Percentiles rank a stretch among this genome's conserved stretches.
These are phyloP conservation scores for Pythium oligandrum DNA, from an alignment of 352 stramenopile genomes.

Conservation along the genomic window DNA sequence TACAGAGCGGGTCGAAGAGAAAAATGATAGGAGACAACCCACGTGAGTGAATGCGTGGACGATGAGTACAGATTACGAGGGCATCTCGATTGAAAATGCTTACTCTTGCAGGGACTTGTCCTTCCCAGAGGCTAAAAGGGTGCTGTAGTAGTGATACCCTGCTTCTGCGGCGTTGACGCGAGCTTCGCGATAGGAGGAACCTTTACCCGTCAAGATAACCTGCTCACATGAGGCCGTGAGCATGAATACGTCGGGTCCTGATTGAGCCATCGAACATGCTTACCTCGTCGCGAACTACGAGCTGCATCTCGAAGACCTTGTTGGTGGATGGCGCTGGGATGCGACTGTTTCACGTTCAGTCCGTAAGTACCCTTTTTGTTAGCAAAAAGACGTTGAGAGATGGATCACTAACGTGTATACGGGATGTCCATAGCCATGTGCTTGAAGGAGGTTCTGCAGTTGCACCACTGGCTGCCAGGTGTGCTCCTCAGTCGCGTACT, in stretches of 20 bases:
- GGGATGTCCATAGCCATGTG: conserved; percentile 55
- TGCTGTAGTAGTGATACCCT: conserved; percentile 44
- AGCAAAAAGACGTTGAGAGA: too few species aligned
- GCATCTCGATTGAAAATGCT: too few species aligned
- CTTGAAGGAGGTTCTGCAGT: conserved; percentile 67
- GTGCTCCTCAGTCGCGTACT: conserved; percentile 44
- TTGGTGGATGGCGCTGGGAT: conserved; percentile 44
- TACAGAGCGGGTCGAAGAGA: not conserved
- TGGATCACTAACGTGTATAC: conserved; percentile 41
- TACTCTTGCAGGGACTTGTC: too few species aligned
- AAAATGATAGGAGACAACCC: not conserved
- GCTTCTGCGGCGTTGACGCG: conserved; percentile 46
- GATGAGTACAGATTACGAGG: too few species aligned
- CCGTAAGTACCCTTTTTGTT: too few species aligned
- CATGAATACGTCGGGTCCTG: too few species aligned
- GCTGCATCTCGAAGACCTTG: conserved; percentile 37
- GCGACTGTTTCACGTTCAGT: conserved; percentile 28
- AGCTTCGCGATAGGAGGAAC: conserved; percentile 57
- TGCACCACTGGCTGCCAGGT: conserved; percentile 57
- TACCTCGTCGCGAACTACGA: conserved; percentile 68
- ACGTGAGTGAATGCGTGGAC: too few species aligned
- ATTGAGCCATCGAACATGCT: not conserved
- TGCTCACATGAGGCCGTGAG: conserved; percentile 2
- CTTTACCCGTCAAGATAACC: conserved; percentile 38
- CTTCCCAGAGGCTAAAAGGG: conserved; percentile 9